Conservation (phyloP, 768 basidiomycete genomes). For the Xerocomus spinulosus region DNA sequence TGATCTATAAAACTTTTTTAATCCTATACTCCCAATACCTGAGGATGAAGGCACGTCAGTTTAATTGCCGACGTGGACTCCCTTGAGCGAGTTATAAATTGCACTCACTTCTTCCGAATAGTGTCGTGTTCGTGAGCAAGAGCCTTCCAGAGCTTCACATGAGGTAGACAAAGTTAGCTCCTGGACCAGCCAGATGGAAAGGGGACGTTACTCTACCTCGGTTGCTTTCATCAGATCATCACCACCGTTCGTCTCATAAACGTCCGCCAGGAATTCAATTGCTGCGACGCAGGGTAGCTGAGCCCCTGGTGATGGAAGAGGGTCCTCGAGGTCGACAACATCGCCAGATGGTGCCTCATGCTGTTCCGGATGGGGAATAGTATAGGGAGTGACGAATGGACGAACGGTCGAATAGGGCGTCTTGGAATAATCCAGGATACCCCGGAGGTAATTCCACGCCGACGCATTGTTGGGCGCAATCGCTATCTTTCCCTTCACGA, state of each 20-base stretch:
- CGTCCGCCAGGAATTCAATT: conserved; percentile 82
- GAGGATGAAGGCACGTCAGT: conserved; percentile 13
- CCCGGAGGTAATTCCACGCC: conserved; percentile 96
- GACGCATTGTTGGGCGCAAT: conserved; percentile 90
- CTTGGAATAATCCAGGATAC: conserved; percentile 59
- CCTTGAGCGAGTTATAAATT: conserved; percentile 6
- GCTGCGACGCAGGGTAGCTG: conserved; percentile 75
- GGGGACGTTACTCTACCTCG: conserved; percentile 36
- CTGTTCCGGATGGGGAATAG: conserved; percentile 32
- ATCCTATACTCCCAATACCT: conserved; percentile 82
- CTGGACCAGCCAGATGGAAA: neutral
- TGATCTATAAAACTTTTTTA: conserved; percentile 39
- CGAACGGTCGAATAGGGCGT: conserved; percentile 52
- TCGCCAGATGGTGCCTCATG: conserved; percentile 34
- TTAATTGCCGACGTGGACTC: conserved; percentile 21
- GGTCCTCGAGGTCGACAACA: conserved; percentile 70
- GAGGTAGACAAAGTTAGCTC: conserved; percentile 11
- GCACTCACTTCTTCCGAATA: conserved; percentile 69
- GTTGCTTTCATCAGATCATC: conserved; percentile 43
- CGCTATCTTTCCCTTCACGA: conserved; percentile 77
- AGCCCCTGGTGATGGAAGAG: conserved; percentile 57
- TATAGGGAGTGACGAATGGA: conserved; percentile 65
- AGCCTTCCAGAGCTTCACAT: conserved; percentile 59
- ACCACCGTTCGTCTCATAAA: conserved; percentile 55
- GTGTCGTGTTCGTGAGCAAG: conserved; percentile 68